Evolutionary conservation across 331 rosid species (phyloP), one percentile per base, ranked within the genome.

Genomic region (Quercus tomentella): DNA sequence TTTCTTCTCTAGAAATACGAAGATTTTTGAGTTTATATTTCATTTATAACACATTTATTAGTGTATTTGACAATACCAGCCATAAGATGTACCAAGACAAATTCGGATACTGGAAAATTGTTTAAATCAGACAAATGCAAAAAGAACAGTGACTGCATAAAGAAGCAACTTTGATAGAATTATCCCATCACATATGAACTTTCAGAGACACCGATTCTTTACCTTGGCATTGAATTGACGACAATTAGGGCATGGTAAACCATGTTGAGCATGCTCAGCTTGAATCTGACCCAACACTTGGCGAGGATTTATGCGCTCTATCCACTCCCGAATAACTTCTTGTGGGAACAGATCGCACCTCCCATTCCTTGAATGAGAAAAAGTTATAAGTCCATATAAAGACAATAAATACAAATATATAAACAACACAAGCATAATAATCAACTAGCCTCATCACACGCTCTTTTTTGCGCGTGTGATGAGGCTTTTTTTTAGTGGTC

Each of bases 151-250:
- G 45, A 28, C 51, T 15, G 35, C 28, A 30, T 26, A 72, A n/a
- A 49, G 21, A 49, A 57, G 26, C 57, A 30, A 80, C 31, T 41
- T 35, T n/a, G 43, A 73, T 10, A 28, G 9, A 65, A 17, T 28
- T 60, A 12, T 12, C 35, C 66, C 8, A 70, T 56, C 49, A 45
- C 4, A 58, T 52, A 26, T 33, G 6, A 52, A 15, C 6, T 20
- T 41, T 49, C 8, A 4, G 31, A 30, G 35, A 52, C 9, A n/a
- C 69, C 18, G 12, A 26, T 54, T 79, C 72, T 81, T 81, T 77
- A 94, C 98, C 98, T 94, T 94, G 25, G 89, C 93, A 88, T 94
- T 94, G 70, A 83, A 82, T 74, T 94, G 98, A 62, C 96, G 86
- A 84, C 98, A 94, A 72, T 56, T 88, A 68, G 97, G 97, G 86